Evolutionary conservation across 305 asterid genomes (phyloP).

Genomic region (Solanum aculeatissimum): DNA sequence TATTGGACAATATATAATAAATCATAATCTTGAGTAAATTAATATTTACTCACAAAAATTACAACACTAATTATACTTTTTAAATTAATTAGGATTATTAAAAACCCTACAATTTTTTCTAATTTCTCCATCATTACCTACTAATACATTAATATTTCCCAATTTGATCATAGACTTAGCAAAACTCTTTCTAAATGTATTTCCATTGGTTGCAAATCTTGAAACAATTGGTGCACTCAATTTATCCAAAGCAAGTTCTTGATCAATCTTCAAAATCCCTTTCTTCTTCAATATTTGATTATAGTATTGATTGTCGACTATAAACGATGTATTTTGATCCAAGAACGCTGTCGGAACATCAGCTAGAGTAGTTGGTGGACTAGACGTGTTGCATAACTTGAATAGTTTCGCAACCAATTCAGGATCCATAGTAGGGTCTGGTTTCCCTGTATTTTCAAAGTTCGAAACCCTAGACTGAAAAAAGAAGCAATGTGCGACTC

Average conservation of each 20-base stretch:
- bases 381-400: background rate
- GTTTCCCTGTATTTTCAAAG: background rate
- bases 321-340: slow-evolving; percentile 54
- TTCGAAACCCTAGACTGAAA: slow-evolving; percentile 40
- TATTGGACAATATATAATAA: background rate
- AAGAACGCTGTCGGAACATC: slow-evolving; percentile 30
- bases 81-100: slow-evolving; percentile 8
- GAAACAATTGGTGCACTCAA: slow-evolving; percentile 26
- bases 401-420: slow-evolving; percentile 20
- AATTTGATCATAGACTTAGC: slow-evolving; percentile 44
- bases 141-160: slow-evolving; percentile 32
- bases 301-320: slow-evolving; percentile 48
- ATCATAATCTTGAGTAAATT: background rate
- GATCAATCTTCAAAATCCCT: slow-evolving; percentile 58
- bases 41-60: background rate
- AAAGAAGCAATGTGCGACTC: slow-evolving; percentile 54
- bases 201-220: slow-evolving; percentile 12
- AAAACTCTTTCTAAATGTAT: slow-evolving; percentile 25
- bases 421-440: slow-evolving; percentile 48
- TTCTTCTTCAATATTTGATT: slow-evolving; percentile 30
- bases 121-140: slow-evolving; percentile 42
- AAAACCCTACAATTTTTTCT: slow-evolving; percentile 52
- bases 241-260: slow-evolving; percentile 29
- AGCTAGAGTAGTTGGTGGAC: slow-evolving; percentile 7
- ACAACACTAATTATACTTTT: background rate